Conservation (phyloP, 2,329 filamentous ascomycete genomes). For the Colletotrichum paranaense region DNA sequence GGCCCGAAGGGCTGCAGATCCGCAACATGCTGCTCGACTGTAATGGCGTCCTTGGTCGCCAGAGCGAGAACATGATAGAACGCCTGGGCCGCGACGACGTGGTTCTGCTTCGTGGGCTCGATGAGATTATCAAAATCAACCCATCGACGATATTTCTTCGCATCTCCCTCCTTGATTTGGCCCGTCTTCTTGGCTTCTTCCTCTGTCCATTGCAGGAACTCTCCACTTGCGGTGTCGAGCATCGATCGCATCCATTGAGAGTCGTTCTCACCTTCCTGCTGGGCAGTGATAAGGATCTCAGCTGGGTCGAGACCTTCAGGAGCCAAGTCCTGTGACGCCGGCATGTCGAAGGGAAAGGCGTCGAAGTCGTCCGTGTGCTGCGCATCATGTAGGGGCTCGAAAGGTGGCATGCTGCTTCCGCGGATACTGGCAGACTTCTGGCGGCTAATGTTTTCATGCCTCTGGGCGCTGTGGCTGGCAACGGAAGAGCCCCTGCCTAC, state of each 20-base stretch:
- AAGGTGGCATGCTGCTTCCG: slow-evolving; percentile 50
- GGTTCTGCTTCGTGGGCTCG: slow-evolving; percentile 63
- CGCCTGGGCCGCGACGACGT: slow-evolving; percentile 77
- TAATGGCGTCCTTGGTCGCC: slow-evolving; percentile 72
- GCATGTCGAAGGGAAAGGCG: slow-evolving; percentile 45
- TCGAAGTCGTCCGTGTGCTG: slow-evolving; percentile 38
- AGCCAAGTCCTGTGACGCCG: slow-evolving; percentile 46
- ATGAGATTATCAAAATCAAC: slow-evolving; percentile 79
- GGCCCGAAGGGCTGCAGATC: slow-evolving; percentile 55
- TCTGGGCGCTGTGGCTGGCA: slow-evolving; percentile 7
- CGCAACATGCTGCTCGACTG: slow-evolving; percentile 68
- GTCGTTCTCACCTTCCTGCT: slow-evolving; percentile 36
- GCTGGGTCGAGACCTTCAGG: slow-evolving; percentile 41
- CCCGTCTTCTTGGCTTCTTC: slow-evolving; percentile 48
- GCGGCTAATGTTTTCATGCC: slow-evolving; percentile 28
- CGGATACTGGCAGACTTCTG: slow-evolving; percentile 51
- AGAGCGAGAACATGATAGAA: slow-evolving; percentile 80
- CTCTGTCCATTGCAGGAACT: slow-evolving; percentile 59
- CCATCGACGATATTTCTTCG: slow-evolving; percentile 50
- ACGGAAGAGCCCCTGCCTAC: slow-evolving; percentile 31
- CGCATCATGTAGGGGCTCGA: slow-evolving; percentile 60
- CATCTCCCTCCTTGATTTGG: slow-evolving; percentile 42
- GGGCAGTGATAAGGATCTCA: slow-evolving; percentile 33
- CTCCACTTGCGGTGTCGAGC: slow-evolving; percentile 57
- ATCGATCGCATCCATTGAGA: slow-evolving; percentile 47